phyloP scores from a whole-genome alignment of 306 rosid genomes.

The Spatholobus suberectus region DNA sequence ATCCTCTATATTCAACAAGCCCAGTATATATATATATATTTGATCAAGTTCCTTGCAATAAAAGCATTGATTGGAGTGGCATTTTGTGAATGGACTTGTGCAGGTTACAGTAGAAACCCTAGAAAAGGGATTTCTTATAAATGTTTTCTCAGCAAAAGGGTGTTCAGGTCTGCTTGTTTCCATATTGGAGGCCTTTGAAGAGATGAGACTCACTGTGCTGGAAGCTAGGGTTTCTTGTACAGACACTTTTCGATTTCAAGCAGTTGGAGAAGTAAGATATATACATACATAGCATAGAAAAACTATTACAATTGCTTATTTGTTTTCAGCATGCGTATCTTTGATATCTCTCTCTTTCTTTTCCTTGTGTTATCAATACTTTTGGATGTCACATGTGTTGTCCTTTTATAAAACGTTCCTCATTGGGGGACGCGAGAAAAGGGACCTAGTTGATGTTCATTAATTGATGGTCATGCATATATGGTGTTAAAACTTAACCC shows the following conservation, averaged over 20 bases:
- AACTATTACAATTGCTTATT: neutral
- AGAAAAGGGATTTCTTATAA: constrained; percentile 84
- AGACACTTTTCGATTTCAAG: constrained; percentile 80
- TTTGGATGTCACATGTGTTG: constrained; percentile 43
- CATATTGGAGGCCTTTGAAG: constrained; percentile 84
- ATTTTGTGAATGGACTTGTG: constrained; percentile 37
- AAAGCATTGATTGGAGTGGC: neutral
- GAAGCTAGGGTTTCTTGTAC: constrained; percentile 99
- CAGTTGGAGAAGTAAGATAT: constrained; percentile 83
- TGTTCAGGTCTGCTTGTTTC: constrained; percentile 89
- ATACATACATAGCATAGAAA: neutral
- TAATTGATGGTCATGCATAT: constrained; percentile 22
- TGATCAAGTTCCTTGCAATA: neutral
- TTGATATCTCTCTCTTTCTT: neutral
- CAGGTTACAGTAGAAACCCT: constrained; percentile 91
- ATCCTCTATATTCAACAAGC: neutral
- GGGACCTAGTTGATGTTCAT: constrained; percentile 16
- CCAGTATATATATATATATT: neutral
- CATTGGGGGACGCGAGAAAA: constrained; percentile 26
- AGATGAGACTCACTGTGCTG: constrained; percentile 76
- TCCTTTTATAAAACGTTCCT: constrained; percentile 41
- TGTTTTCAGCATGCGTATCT: constrained; percentile 15
- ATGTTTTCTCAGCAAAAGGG: constrained; percentile 66
- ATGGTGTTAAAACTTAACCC: constrained; percentile 26
- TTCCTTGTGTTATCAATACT: constrained; percentile 8